A percentile compares a stretch with the other conserved stretches of the same genome.
Evolutionary conservation across 352 stramenopile species (phyloP).

Genomic region (Aphanomyces stellatus): DNA sequence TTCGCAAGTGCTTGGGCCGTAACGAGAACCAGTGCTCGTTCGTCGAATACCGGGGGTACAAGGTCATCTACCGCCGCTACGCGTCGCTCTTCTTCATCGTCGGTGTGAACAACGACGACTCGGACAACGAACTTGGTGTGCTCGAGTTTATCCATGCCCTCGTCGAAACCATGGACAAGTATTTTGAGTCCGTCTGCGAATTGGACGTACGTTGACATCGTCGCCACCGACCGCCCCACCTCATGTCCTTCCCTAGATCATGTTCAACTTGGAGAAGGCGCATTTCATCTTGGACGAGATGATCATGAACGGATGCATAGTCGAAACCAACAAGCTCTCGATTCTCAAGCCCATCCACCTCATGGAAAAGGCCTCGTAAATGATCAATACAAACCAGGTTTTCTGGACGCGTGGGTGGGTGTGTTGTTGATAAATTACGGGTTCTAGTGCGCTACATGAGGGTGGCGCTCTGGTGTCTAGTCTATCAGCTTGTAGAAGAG

Average conservation of each 20-base stretch:
- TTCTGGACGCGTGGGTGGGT: neutral
- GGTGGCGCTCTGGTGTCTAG: neutral
- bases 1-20: slow-evolving; percentile 97
- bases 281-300: slow-evolving; percentile 93
- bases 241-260: slow-evolving; percentile 48
- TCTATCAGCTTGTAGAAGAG: slow-evolving; percentile 17
- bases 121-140: slow-evolving; percentile 98
- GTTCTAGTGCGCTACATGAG: too few species aligned
- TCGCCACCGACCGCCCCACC: neutral
- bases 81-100: slow-evolving; percentile 99
- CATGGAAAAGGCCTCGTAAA: slow-evolving; percentile 93
- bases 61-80: slow-evolving; percentile 98
- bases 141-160: slow-evolving; percentile 99
- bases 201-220: slow-evolving; percentile 51
- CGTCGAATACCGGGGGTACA: slow-evolving; percentile 99
- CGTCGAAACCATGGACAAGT: slow-evolving; percentile 99
- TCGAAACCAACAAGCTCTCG: slow-evolving; percentile 99
- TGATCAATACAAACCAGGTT: neutral
- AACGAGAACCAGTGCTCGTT: slow-evolving; percentile 99
- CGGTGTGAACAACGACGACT: slow-evolving; percentile 93
- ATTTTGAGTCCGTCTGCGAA: slow-evolving; percentile 96
- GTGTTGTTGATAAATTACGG: neutral
- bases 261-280: slow-evolving; percentile 89
- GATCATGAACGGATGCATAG: slow-evolving; percentile 99
- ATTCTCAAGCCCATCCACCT: slow-evolving; percentile 97